Evolutionary conservation across 306 rosid genomes (phyloP).

Genomic region (Clitoria ternatea): DNA sequence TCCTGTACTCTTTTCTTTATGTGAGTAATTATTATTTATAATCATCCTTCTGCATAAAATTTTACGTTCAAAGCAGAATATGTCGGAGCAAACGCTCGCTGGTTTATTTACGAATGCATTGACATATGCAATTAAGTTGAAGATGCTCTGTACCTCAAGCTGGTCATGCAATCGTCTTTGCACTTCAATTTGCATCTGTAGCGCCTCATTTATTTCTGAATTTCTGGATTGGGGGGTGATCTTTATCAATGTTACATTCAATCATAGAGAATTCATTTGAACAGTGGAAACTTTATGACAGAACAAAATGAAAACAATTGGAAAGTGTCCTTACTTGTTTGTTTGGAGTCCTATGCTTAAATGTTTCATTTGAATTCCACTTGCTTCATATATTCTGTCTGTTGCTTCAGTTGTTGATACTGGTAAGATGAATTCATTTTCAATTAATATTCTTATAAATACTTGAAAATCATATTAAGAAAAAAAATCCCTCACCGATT

Average conservation of each 20-base stretch:
- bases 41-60: neutral
- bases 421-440: conserved; percentile 7
- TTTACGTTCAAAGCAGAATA: neutral
- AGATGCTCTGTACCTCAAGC: conserved; percentile 57
- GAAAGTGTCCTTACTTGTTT: conserved; percentile 58
- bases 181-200: conserved; percentile 85
- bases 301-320: neutral
- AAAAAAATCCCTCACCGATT: conserved; percentile 41
- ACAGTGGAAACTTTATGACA: neutral
- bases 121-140: neutral
- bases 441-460: neutral
- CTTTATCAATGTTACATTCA: conserved; percentile 17
- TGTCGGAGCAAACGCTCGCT: neutral
- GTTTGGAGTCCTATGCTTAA: conserved; percentile 51
- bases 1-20: too few relatives aligned
- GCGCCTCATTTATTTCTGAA: conserved; percentile 63
- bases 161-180: conserved; percentile 86
- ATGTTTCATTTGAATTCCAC: conserved; percentile 53
- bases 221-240: conserved; percentile 39
- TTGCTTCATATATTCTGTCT: conserved; percentile 48
- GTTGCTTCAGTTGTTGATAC: conserved; percentile 31
- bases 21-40: neutral
- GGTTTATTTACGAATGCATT: neutral
- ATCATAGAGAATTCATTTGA: neutral
- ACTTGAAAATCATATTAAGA: neutral